Evolutionary conservation across 192 early-diverging fungal genomes (phyloP), one percentile per base, ranked within the genome.

Genomic region (Geranomyces michiganensis): DNA sequence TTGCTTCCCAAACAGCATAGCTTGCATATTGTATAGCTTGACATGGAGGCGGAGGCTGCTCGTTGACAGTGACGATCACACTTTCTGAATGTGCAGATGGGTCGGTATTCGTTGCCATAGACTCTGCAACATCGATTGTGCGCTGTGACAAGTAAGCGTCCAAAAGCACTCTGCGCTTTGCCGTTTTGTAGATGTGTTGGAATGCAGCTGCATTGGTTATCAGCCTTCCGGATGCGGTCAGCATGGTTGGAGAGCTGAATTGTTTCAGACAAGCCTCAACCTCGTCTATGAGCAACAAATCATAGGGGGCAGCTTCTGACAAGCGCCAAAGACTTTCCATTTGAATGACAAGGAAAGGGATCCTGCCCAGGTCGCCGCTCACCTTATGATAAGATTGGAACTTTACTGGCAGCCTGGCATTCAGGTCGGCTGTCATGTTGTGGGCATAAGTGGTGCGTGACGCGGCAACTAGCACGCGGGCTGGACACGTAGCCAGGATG

Each of bases 301-400:
- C 63, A 21, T 65, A 65, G n/a, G 63, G 63, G 3, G 32, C 43
- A 19, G 63, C 63, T 26, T 65, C 45, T 47, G 36, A 46, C 29
- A 65, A 29, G 21, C 63, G 63, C 36, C 45, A 47, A 27, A 65
- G 45, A 29, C 63, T 65, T 65, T 65, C 63, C 63, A 65, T 65
- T 65, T 65, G 63, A 43, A 65, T 47, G 19, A 47, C 45, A 43
- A 65, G 63, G 63, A 65, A 65, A 43, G 63, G 6, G 36, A 65
- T 41, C 3, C 9, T 22, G 43, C 63, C 63, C 22, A 65, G 29
- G 36, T 43, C 21, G 36, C 63, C 63, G 22, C 45, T 47, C 15
- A 65, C 63, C 36, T 65, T 65, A 36, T 65, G 36, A 30, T 65
- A 65, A 43, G 36, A 46, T 47, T 29, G 63, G 63, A 62, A 62